These are phyloP conservation scores for Aciculosporium take DNA, from an alignment of 2,329 filamentous ascomycete species.

Conservation along the genomic window DNA sequence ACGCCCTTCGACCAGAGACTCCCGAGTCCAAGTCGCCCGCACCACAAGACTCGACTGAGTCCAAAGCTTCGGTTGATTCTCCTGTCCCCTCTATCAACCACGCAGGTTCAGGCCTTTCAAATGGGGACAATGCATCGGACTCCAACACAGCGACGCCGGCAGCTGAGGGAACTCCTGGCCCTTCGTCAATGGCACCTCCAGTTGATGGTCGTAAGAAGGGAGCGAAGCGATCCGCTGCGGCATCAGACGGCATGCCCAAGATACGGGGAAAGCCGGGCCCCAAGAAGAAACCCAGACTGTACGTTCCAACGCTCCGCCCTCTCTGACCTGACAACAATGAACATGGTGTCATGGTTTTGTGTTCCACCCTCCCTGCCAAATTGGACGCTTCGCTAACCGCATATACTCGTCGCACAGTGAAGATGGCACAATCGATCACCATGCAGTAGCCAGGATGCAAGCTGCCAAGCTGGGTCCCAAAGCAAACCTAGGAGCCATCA, in stretches of 20 bases:
- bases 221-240: slow-evolving; percentile 51
- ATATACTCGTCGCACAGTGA: slow-evolving; percentile 31
- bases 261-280: slow-evolving; percentile 78
- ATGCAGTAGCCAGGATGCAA: slow-evolving; percentile 32
- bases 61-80: slow-evolving; percentile 28
- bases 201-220: slow-evolving; percentile 55
- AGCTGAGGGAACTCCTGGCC: slow-evolving; percentile 39
- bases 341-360: neutral
- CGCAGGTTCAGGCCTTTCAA: slow-evolving; percentile 26
- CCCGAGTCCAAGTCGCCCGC: slow-evolving; percentile 29
- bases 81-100: slow-evolving; percentile 28
- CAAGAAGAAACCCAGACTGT: slow-evolving; percentile 93
- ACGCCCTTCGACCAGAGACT: slow-evolving; percentile 30
- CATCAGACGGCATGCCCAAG: slow-evolving; percentile 49
- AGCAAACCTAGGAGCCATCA: slow-evolving; percentile 93
- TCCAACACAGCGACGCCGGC: slow-evolving; percentile 46
- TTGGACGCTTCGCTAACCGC: slow-evolving; percentile 16
- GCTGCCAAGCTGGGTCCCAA: slow-evolving; percentile 78
- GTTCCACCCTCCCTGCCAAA: slow-evolving; percentile 1
- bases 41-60: slow-evolving; percentile 16
- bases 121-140: slow-evolving; percentile 42
- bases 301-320: slow-evolving; percentile 29
- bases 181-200: slow-evolving; percentile 45
- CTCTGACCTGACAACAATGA: neutral
- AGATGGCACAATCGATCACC: slow-evolving; percentile 47